Evolutionary conservation across 176 grass and related monocot species (phyloP).

Genomic region (Aegilops sharonensis): DNA sequence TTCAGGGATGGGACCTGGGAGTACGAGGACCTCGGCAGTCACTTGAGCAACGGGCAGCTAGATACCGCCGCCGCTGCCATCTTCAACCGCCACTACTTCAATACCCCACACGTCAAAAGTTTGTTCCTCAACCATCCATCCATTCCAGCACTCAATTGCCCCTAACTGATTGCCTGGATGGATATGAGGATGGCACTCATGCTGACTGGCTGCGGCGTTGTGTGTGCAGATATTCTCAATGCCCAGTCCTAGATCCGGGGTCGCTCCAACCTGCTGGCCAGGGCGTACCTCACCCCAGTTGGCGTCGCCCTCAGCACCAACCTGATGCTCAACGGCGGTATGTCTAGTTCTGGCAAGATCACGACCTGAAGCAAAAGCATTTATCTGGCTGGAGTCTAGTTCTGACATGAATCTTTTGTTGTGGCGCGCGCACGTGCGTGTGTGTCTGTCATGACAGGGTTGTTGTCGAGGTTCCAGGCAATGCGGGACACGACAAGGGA

Average conservation of each 20-base stretch:
- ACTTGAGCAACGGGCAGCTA: slow-evolving; percentile 42
- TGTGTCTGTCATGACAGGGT: slow-evolving; percentile 26
- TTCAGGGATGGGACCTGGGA: slow-evolving; percentile 58
- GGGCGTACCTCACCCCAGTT: slow-evolving; percentile 30
- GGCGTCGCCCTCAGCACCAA: slow-evolving; percentile 75
- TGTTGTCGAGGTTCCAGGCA: slow-evolving; percentile 54
- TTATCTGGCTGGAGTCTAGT: neutral
- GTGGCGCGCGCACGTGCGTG: too few species aligned
- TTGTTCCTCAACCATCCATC: slow-evolving; percentile 11
- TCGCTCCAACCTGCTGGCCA: slow-evolving; percentile 45
- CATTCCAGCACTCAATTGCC: neutral
- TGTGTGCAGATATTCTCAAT: slow-evolving; percentile 33
- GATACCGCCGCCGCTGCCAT: slow-evolving; percentile 48
- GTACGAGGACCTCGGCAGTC: slow-evolving; percentile 60
- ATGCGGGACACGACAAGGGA: slow-evolving; percentile 49
- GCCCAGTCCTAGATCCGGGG: slow-evolving; percentile 47
- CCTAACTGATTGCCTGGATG: neutral
- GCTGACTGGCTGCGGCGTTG: neutral
- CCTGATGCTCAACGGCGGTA: slow-evolving; percentile 55
- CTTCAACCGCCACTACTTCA: slow-evolving; percentile 43
- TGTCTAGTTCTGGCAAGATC: slow-evolving; percentile 26
- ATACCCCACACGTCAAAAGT: slow-evolving; percentile 33
- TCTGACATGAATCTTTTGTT: slow-evolving; percentile 7
- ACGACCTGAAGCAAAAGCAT: neutral
- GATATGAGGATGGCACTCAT: neutral